A percentile compares a stretch with the other conserved stretches of the same genome.
These are phyloP conservation scores for Diaporthe citriasiana DNA, from an alignment of 2,329 filamentous ascomycete genomes.

Conservation along the genomic window DNA sequence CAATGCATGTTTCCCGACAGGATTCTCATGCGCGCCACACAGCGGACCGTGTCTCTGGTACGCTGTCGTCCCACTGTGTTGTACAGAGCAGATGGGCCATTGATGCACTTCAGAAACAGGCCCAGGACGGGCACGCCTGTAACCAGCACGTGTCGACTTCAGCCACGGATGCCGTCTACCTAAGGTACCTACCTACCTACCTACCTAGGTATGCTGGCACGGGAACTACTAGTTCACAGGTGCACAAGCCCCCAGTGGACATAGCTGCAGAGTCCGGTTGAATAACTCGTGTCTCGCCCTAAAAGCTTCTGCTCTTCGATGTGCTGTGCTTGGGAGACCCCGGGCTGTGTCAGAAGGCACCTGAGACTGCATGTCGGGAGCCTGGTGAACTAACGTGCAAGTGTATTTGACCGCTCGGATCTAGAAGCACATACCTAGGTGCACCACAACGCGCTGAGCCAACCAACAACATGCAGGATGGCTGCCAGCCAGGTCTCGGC, in stretches of 20 bases:
- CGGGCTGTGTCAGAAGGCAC: neutral
- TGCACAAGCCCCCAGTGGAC: neutral
- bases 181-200: too few species aligned
- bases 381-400: neutral
- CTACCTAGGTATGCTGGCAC: too few species aligned
- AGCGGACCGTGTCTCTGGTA: constrained; percentile 18
- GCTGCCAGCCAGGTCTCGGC: neutral
- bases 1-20: constrained; percentile 16
- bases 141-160: neutral
- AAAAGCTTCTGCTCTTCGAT: constrained; percentile 15
- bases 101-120: neutral
- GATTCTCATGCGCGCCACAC: constrained; percentile 21
- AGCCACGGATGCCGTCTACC: neutral
- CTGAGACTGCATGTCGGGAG: neutral
- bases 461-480: constrained; percentile 8
- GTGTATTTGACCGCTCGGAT: constrained; percentile 11
- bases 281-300: constrained; percentile 1
- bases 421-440: neutral
- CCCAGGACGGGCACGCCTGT: neutral
- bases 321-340: neutral
- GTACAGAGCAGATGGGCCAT: constrained; percentile 3
- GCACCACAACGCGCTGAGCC: constrained; percentile 13
- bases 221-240: neutral
- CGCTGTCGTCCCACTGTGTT: constrained; percentile 17
- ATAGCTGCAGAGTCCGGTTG: neutral